A percentile compares a stretch with the other conserved stretches of the same genome.
Evolutionary conservation across 441 rosid species (phyloP).

Genomic region (Eutrema salsugineum): DNA sequence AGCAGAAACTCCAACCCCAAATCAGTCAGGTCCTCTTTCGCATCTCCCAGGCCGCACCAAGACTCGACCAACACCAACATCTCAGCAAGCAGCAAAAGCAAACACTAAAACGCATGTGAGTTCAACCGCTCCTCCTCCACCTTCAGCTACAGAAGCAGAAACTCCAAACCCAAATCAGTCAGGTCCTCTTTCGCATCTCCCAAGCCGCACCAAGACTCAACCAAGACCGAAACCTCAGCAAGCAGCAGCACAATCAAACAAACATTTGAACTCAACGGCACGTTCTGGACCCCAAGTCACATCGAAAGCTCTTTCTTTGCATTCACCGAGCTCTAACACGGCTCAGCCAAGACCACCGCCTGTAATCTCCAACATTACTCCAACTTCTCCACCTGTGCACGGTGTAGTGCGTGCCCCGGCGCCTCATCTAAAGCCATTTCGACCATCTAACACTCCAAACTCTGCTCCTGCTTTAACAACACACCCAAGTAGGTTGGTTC

Average conservation of each 20-base stretch:
- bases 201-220: background rate
- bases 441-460: conserved; percentile 34
- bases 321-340: conserved; percentile 17
- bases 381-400: background rate
- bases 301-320: background rate
- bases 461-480: conserved; percentile 17
- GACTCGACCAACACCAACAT: background rate
- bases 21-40: background rate
- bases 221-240: background rate
- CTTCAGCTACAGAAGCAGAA: background rate
- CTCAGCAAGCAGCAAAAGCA: conserved; percentile 23
- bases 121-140: conserved; percentile 25
- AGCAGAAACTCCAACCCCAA: background rate
- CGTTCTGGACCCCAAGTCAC: background rate
- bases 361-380: conserved; percentile 36
- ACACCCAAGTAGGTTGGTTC: conserved; percentile 10
- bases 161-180: background rate
- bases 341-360: conserved; percentile 43
- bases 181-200: background rate
- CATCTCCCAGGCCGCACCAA: background rate
- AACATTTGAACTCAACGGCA: background rate
- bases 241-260: background rate
- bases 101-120: conserved; percentile 28
- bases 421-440: conserved; percentile 60
- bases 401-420: conserved; percentile 53